Conservation (phyloP, 805 yeast genomes). For the Candida sphagnicola region DNA sequence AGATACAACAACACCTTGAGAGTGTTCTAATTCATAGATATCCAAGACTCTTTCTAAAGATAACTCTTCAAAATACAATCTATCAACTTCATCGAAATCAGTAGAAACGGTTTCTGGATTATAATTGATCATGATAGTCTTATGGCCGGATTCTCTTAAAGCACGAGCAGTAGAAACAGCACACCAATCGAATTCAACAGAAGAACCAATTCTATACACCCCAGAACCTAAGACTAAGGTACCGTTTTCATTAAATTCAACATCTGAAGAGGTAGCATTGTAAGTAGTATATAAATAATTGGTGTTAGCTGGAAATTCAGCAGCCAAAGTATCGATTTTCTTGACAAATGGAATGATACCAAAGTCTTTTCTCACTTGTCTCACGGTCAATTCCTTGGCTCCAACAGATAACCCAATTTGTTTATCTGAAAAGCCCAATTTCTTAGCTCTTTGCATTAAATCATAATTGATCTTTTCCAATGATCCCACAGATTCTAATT, state of each 20-base stretch:
- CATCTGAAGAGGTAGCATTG: slow-evolving; percentile 84
- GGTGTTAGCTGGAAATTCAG: slow-evolving; percentile 97
- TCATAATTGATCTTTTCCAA: slow-evolving; percentile 62
- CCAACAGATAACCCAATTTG: slow-evolving; percentile 82
- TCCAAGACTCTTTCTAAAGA: slow-evolving; percentile 96
- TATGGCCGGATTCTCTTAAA: slow-evolving; percentile 78
- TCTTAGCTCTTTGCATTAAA: slow-evolving; percentile 74
- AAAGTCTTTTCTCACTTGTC: slow-evolving; percentile 73
- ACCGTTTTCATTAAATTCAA: slow-evolving; percentile 83
- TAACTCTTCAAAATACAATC: slow-evolving; percentile 93
- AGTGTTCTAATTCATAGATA: slow-evolving; percentile 86
- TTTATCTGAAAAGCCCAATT: slow-evolving; percentile 91
- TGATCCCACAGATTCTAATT: slow-evolving; percentile 58
- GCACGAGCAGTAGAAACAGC: slow-evolving; percentile 97
- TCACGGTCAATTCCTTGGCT: slow-evolving; percentile 72
- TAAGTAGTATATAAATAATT: slow-evolving; percentile 95
- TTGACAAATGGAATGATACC: slow-evolving; percentile 91
- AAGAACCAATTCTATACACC: slow-evolving; percentile 97
- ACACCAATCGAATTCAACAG: slow-evolving; percentile 99
- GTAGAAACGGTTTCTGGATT: slow-evolving; percentile 99
- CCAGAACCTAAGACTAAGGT: slow-evolving; percentile 97
- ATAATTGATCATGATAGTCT: slow-evolving; percentile 94
- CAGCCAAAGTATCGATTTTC: slow-evolving; percentile 95
- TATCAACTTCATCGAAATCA: slow-evolving; percentile 96
- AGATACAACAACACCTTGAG: slow-evolving; percentile 89